phyloP scores from a whole-genome alignment of 306 rosid species.

The Casuarina cunninghamiana region DNA sequence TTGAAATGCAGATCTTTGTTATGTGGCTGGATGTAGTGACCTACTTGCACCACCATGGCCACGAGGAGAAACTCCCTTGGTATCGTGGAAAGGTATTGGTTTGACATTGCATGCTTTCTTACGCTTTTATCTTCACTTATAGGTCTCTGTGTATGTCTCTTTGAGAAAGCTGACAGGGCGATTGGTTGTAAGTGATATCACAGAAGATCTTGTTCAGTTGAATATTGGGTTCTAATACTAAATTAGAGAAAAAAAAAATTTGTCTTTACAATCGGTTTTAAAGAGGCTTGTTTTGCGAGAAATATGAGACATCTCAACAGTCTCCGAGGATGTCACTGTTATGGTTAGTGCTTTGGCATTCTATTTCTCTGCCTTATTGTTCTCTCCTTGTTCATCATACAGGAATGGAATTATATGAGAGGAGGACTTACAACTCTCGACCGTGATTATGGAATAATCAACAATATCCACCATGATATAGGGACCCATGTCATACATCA shows the following conservation, averaged over 20 bases:
- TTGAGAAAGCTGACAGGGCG: no score
- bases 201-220: no score
- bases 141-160: no score
- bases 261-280: no score
- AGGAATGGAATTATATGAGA: conserved; percentile 67
- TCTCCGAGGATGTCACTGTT: no score
- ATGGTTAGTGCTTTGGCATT: not conserved
- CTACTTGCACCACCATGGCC: conserved; percentile 97
- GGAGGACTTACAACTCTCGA: conserved; percentile 69
- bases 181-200: no score
- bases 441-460: conserved; percentile 80
- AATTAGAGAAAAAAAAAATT: no score
- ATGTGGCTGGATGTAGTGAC: conserved; percentile 95
- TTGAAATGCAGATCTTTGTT: conserved; percentile 58
- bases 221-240: no score
- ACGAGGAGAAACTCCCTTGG: conserved; percentile 94
- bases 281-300: no score
- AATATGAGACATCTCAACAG: no score
- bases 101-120: not conserved
- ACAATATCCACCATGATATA: conserved; percentile 63
- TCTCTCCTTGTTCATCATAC: conserved; percentile 22
- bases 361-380: not conserved
- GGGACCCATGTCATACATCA: conserved; percentile 67
- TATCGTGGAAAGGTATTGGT: conserved; percentile 82
- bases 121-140: no score